These are phyloP conservation scores for Rubia yunnanensis DNA, from an alignment of 257 asterid genomes.

Conservation along the genomic window DNA sequence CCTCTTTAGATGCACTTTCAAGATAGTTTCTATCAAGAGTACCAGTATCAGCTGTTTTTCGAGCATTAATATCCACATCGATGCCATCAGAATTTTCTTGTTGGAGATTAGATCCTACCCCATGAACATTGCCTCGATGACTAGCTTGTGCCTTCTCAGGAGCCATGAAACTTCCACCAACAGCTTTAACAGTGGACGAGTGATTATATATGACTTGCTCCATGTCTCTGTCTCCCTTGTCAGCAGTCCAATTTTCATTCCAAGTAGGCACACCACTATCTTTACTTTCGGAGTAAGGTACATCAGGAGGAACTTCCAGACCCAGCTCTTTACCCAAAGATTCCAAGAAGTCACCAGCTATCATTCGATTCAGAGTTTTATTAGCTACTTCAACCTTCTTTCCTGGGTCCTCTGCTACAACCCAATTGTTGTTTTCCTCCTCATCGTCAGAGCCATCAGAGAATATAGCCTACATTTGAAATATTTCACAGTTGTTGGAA, in stretches of 20 bases:
- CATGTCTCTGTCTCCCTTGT: constrained; percentile 20
- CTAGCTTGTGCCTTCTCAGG: constrained; percentile 12
- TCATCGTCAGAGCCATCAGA: constrained; percentile 89
- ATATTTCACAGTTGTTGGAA: neutral
- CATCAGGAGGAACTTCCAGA: constrained; percentile 67
- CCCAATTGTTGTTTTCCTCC: constrained; percentile 29
- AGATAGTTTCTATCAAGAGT: neutral
- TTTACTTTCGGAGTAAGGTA: constrained; percentile 35
- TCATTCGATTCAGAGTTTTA: constrained; percentile 67
- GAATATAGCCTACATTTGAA: constrained; percentile 63
- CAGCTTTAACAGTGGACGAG: constrained; percentile 14
- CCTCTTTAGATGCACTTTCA: constrained; percentile 16
- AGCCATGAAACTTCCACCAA: constrained; percentile 15
- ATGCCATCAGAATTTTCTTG: neutral
- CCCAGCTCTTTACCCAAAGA: constrained; percentile 93
- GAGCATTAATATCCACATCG: constrained; percentile 10
- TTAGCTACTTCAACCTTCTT: constrained; percentile 69
- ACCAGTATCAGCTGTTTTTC: constrained; percentile 16
- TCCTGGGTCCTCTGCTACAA: constrained; percentile 42
- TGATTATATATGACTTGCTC: constrained; percentile 14
- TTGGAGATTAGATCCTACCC: constrained; percentile 1
- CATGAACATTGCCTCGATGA: constrained; percentile 17
- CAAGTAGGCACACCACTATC: constrained; percentile 14
- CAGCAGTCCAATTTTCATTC: constrained; percentile 17
- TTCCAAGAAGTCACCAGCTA: constrained; percentile 94